Base-by-base conservation (phyloP, 2,329 filamentous ascomycete species). In the Hymenoscyphus fructigenus region DNA sequence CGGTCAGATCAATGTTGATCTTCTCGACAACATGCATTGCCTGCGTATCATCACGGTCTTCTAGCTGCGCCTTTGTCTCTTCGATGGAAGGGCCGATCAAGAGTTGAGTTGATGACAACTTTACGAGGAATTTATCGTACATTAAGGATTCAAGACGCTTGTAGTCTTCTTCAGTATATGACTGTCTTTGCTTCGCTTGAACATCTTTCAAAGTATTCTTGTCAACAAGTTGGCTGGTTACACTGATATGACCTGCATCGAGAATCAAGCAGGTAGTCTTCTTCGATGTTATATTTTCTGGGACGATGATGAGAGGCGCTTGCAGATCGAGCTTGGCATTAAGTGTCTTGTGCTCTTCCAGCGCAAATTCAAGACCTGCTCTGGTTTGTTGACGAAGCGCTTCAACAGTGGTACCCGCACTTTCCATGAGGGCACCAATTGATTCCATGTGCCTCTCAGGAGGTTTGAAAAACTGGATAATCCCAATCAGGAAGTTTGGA, bases 371-470 rank as follows among this genome's bases (percentile, higher is more conserved):
- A 38, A 99, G 85, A 29, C 95, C 94, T 59, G 95, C 94, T 75
- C 96, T 87, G 4, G 96, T 99, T 79, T 99, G 96, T 76, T 98
- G 93, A 38, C 96, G 87, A 65, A 99, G 83, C 7, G 93, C 94
- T 78, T 99, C 94, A 0, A 99, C 94, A 0, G 95, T 99, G 1
- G 94, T 94, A 28, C 95, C 93, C 5, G 95, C 95, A 57, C 90
- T 92, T 77, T 99, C 96, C 88, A 99, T 92, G 63, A 99, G 83
- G 1, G 95, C 96, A 14, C 88, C 91, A 71, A 99, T 97, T 10
- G 95, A 99, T 75, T 99, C 95, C 93, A 99, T 97, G 75, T 99
- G 96, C 60, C 93, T 86, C 76, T 97, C 93, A 0, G 95, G 96
- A 0, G 95, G 95, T 68, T 94, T 90, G 82, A 99, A 99, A 80